phyloP scores from a whole-genome alignment of 176 grass and related monocot species.

The Bromus sterilis region DNA sequence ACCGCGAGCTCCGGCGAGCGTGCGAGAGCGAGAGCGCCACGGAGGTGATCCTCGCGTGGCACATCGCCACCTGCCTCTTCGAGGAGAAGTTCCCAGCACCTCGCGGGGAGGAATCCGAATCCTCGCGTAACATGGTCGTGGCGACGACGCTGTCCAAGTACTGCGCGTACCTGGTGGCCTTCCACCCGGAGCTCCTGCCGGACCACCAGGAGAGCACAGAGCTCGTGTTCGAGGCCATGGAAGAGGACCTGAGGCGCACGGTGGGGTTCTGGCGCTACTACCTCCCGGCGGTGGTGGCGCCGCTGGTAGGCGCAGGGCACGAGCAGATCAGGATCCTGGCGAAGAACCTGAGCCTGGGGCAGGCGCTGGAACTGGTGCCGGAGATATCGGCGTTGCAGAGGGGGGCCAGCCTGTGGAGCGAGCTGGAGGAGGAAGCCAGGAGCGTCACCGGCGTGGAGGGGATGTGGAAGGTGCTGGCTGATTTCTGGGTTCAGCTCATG shows the following conservation, averaged over 20 bases:
- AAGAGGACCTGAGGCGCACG: neutral
- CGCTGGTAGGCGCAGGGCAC: too few relatives aligned
- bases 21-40: neutral
- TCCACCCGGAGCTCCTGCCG: neutral
- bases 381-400: neutral
- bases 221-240: neutral
- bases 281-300: neutral
- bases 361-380: neutral
- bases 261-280: neutral
- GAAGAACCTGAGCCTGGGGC: neutral
- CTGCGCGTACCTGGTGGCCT: neutral
- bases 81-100: neutral
- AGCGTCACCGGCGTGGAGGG: neutral
- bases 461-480: conserved; percentile 2
- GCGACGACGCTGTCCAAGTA: conserved; percentile 5
- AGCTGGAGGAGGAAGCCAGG: neutral
- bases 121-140: neutral
- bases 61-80: conserved; percentile 13
- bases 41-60: conserved; percentile 4
- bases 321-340: neutral
- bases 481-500: conserved; percentile 12
- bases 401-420: neutral
- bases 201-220: neutral
- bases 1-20: neutral
- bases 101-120: rapidly evolving